phyloP scores from a whole-genome alignment of 1,284 basidiomycete genomes.

The Melampsora larici-populina region DNA sequence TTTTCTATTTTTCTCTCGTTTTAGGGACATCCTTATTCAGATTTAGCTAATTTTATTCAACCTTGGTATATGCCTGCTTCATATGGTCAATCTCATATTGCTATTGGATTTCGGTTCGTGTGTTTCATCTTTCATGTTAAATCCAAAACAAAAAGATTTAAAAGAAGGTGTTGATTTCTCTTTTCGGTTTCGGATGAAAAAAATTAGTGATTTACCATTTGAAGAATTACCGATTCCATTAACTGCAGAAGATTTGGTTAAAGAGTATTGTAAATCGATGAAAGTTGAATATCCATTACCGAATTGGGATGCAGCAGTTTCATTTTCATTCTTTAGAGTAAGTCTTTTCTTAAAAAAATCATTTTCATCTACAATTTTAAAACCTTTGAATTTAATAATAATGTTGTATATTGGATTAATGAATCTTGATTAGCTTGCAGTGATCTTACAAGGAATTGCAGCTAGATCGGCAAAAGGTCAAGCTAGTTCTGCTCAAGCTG shows the following conservation, averaged over 20 bases:
- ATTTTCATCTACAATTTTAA: slow-evolving; percentile 85
- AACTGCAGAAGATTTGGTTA: slow-evolving; percentile 68
- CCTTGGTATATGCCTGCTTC: slow-evolving; percentile 70
- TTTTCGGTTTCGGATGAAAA: slow-evolving; percentile 47
- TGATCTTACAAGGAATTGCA: slow-evolving; percentile 90
- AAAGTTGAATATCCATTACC: slow-evolving; percentile 67
- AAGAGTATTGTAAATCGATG: slow-evolving; percentile 67
- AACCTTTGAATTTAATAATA: neutral
- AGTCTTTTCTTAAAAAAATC: no score
- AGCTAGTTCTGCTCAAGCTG: slow-evolving; percentile 75
- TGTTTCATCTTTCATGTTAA: slow-evolving; percentile 31
- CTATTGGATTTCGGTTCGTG: slow-evolving; percentile 50
- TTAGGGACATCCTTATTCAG: slow-evolving; percentile 68
- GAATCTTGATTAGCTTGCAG: slow-evolving; percentile 67
- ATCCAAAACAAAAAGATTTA: slow-evolving; percentile 34
- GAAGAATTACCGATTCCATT: slow-evolving; percentile 62
- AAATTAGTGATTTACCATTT: slow-evolving; percentile 61
- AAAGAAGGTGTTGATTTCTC: neutral
- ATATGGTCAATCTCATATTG: slow-evolving; percentile 45
- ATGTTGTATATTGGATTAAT: slow-evolving; percentile 32
- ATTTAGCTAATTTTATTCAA: slow-evolving; percentile 82
- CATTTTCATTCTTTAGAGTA: no score
- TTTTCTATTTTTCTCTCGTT: neutral
- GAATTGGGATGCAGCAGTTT: slow-evolving; percentile 71
- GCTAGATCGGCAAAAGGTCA: slow-evolving; percentile 79